Conservation (phyloP, 352 stramenopile species). For the Blastocystis sp. region DNA sequence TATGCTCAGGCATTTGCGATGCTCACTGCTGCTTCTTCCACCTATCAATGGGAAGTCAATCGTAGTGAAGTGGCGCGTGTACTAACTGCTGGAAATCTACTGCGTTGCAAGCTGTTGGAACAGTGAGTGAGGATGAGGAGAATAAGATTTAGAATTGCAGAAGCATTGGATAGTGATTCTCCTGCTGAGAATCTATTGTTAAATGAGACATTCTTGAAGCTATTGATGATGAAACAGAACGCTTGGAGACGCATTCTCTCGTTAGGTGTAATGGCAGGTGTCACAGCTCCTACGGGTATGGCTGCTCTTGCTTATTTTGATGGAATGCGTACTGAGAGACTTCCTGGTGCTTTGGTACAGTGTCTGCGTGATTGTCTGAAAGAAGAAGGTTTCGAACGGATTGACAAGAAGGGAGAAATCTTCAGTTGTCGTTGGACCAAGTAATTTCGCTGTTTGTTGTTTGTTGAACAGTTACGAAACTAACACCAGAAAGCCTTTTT, state of each 20-base stretch:
- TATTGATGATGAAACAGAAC: neutral
- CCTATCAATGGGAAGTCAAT: neutral
- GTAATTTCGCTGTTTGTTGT: neutral
- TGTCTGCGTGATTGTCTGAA: neutral
- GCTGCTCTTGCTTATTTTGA: slow-evolving; percentile 3
- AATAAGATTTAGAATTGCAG: neutral
- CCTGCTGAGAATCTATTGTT: neutral
- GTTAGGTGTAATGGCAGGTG: neutral
- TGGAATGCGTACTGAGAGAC: neutral
- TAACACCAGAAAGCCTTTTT: neutral
- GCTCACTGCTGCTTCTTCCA: neutral
- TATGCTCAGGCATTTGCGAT: slow-evolving; percentile 4
- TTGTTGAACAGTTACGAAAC: neutral
- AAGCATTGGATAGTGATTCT: neutral
- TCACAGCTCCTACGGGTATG: neutral
- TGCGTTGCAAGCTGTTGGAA: neutral
- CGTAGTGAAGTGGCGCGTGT: neutral
- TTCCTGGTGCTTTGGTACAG: slow-evolving; percentile 5
- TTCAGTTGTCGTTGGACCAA: slow-evolving; percentile 45
- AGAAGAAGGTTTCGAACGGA: slow-evolving; percentile 25
- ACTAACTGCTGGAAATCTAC: neutral
- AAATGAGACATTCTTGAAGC: neutral
- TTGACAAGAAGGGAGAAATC: slow-evolving; percentile 28
- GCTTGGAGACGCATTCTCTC: neutral
- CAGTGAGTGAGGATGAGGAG: neutral